Conservation (phyloP, 805 yeast species). For the Barnettozyma pratensis region DNA sequence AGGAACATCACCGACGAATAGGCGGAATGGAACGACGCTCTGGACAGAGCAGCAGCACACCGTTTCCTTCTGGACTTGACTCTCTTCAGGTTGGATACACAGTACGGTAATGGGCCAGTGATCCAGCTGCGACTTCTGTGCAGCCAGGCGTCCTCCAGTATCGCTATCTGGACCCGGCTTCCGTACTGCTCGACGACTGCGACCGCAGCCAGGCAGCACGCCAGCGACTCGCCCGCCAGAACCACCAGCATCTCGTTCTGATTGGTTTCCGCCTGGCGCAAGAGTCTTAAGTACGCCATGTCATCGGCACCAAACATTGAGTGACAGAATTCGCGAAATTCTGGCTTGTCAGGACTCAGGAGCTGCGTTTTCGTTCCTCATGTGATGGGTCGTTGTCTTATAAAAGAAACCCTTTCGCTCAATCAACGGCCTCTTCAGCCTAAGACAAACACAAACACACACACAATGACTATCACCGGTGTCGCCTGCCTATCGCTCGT, state of each 20-base stretch:
- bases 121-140: neutral
- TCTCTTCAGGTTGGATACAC: constrained; percentile 1
- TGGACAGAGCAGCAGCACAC: neutral
- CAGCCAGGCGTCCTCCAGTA: constrained; percentile 1
- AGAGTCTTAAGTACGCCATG: neutral
- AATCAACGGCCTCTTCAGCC: too few species aligned
- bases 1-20: constrained; percentile 11
- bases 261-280: neutral
- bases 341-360: neutral
- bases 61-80: too few species aligned
- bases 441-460: neutral
- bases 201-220: constrained; percentile 2
- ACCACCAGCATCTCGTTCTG: constrained; percentile 7
- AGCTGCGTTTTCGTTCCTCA: too few species aligned
- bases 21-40: constrained; percentile 2
- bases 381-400: too few species aligned
- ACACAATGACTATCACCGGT: constrained; percentile 25
- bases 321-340: neutral
- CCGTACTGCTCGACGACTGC: constrained; percentile 3
- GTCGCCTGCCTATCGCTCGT: constrained; percentile 60
- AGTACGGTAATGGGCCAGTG: constrained; percentile 11
- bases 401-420: too few species aligned
- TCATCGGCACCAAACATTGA: too few species aligned
- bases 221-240: constrained; percentile 7
- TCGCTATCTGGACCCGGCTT: neutral